A percentile compares a stretch with the other conserved stretches of the same genome.
phyloP scores from a whole-genome alignment of 768 basidiomycete genomes.

The Strobilomyces dryophilus region DNA sequence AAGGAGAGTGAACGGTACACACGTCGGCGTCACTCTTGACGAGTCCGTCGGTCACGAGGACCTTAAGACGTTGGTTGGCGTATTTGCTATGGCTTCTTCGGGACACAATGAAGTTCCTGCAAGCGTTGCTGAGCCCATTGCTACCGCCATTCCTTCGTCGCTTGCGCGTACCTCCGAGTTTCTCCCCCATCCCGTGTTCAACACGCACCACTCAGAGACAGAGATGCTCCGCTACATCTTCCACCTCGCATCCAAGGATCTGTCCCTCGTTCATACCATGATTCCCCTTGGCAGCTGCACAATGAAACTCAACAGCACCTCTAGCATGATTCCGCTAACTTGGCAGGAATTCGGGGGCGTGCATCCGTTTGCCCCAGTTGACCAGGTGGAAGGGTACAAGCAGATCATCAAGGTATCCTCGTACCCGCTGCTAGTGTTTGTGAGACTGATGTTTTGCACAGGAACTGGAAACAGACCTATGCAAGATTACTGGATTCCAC shows the following conservation, averaged over 20 bases:
- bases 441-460: slow-evolving; percentile 28
- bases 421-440: background rate
- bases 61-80: slow-evolving; percentile 71
- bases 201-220: slow-evolving; percentile 96
- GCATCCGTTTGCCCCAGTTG: slow-evolving; percentile 88
- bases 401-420: slow-evolving; percentile 65
- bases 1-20: slow-evolving; percentile 65
- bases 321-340: slow-evolving; percentile 94
- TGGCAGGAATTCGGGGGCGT: slow-evolving; percentile 89
- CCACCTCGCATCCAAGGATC: slow-evolving; percentile 90
- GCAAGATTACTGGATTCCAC: slow-evolving; percentile 94
- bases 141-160: slow-evolving; percentile 45
- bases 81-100: slow-evolving; percentile 69
- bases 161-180: slow-evolving; percentile 64
- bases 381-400: slow-evolving; percentile 87
- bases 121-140: slow-evolving; percentile 42
- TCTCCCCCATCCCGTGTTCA: slow-evolving; percentile 89
- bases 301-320: slow-evolving; percentile 98
- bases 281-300: slow-evolving; percentile 94
- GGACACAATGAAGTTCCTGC: slow-evolving; percentile 42
- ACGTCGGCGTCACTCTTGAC: slow-evolving; percentile 88
- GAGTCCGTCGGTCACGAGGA: slow-evolving; percentile 81
- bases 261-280: slow-evolving; percentile 94
- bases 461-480: slow-evolving; percentile 90
- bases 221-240: slow-evolving; percentile 98